Evolutionary conservation across 176 grass and related monocot genomes (phyloP), one percentile per base, ranked within the genome.

Genomic region (Olyra latifolia): DNA sequence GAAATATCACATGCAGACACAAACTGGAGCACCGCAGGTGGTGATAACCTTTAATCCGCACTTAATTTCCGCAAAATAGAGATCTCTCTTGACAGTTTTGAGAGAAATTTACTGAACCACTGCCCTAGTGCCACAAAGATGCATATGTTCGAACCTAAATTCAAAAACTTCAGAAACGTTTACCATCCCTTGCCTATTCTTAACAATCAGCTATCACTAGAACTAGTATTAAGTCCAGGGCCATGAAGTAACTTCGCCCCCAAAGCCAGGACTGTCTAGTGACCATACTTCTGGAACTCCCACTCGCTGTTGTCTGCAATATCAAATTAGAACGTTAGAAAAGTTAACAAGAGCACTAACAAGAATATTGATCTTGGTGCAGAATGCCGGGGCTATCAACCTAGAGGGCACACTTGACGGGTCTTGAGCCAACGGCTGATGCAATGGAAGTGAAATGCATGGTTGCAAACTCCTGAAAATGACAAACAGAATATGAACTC

Each of bases 211-310:
- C 46, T 19, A 56, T 16, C 15, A 65, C 63, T 69, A 23, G 16
- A 10, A 24, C 56, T 75, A 71, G 29, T 35, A 28, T 62, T 0
- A 57, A 75, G 25, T 76, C 25, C 6, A 56, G 8, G 71, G 70
- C 53, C 63, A 57, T 64, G 38, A 35, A 56, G 38, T 47, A n/a
- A 38, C 69, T 71, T 43, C 27, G 8, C 25, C 3, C 55, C 43
- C 0, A 45, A 45, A 80, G 58, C 49, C 71, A 55, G 0, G n/a
- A 53, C 8, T 11, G 17, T 68, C 66, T 93, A 99, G 62, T 95
- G 90, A 78, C 92, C 96, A 72, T 99, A 99, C 87, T 95, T 99
- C 90, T 99, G 96, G 84, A 99, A 99, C 67, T 95, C 96, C 96
- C 96, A 99, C 78, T 99, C 96, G 24, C 96, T 99, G 77, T 95